phyloP scores from a whole-genome alignment of 164 flowering plant genomes.

The Annona squamosa region DNA sequence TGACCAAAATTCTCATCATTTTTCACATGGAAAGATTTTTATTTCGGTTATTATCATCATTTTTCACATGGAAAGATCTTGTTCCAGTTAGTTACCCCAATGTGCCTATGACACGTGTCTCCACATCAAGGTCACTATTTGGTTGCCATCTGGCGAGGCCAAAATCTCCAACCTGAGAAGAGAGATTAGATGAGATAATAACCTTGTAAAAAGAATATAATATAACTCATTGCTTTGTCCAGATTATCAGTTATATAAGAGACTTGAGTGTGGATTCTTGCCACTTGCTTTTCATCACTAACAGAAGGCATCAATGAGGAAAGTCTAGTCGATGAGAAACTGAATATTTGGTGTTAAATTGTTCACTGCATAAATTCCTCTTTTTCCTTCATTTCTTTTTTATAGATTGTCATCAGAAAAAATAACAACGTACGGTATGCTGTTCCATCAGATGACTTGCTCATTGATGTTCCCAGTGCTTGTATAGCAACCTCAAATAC shows the following conservation, averaged over 20 bases:
- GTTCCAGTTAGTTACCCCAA: constrained; percentile 41
- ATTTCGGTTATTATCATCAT: neutral
- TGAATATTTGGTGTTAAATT: neutral
- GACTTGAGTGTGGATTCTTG: neutral
- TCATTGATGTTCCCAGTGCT: no score
- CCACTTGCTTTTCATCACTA: neutral
- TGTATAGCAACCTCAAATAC: neutral
- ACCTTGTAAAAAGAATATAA: neutral
- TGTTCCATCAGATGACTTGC: no score
- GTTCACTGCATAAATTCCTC: neutral
- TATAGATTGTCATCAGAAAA: no score
- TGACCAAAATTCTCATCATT: neutral
- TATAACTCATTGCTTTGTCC: neutral
- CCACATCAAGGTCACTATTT: constrained; percentile 35
- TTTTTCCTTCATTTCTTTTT: no score
- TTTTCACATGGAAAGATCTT: neutral
- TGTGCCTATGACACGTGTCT: constrained; percentile 46
- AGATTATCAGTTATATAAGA: neutral
- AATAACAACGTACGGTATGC: no score
- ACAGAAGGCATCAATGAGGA: neutral
- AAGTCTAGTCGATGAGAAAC: neutral
- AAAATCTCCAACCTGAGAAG: constrained; percentile 73
- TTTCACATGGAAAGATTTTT: neutral
- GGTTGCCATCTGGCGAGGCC: constrained; percentile 69
- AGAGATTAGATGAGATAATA: neutral